Percentiles rank a stretch among this genome's conserved stretches.
phyloP scores from a whole-genome alignment of 768 basidiomycete genomes.

The Galerina sulciceps region DNA sequence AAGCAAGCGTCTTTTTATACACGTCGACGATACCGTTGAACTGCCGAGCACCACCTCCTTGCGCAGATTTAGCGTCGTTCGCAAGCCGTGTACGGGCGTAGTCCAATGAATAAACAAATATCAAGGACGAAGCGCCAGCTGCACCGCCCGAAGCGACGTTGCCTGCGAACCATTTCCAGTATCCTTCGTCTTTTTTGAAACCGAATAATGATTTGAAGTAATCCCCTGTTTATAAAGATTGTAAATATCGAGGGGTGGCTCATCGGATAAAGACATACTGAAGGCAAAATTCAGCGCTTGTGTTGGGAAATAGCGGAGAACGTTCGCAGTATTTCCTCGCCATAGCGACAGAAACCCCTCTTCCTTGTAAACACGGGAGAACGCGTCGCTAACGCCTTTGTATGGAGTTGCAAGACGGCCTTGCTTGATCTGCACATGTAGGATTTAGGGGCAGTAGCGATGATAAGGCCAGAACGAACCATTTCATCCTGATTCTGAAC shows the following conservation, averaged over 20 bases:
- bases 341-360: conserved; percentile 96
- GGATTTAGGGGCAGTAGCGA: conserved; percentile 34
- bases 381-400: conserved; percentile 95
- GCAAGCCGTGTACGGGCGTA: conserved; percentile 99
- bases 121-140: conserved; percentile 96
- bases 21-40: conserved; percentile 99
- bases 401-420: conserved; percentile 96
- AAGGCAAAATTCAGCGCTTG: conserved; percentile 99
- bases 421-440: conserved; percentile 86
- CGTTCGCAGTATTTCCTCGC: conserved; percentile 99
- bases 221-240: conserved; percentile 65
- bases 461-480: conserved; percentile 47
- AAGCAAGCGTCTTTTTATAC: conserved; percentile 95
- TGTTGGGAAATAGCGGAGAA: conserved; percentile 99
- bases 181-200: conserved; percentile 97
- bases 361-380: conserved; percentile 87
- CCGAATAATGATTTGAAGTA: conserved; percentile 99
- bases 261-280: conserved; percentile 59
- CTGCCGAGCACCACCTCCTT: conserved; percentile 89
- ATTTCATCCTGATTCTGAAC: conserved; percentile 99
- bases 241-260: neutral
- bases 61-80: conserved; percentile 95
- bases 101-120: conserved; percentile 99
- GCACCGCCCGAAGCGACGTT: conserved; percentile 99
- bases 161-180: conserved; percentile 98